Base-by-base conservation (phyloP, 2,329 filamentous ascomycete species). In the Escovopsis weberi region DNA sequence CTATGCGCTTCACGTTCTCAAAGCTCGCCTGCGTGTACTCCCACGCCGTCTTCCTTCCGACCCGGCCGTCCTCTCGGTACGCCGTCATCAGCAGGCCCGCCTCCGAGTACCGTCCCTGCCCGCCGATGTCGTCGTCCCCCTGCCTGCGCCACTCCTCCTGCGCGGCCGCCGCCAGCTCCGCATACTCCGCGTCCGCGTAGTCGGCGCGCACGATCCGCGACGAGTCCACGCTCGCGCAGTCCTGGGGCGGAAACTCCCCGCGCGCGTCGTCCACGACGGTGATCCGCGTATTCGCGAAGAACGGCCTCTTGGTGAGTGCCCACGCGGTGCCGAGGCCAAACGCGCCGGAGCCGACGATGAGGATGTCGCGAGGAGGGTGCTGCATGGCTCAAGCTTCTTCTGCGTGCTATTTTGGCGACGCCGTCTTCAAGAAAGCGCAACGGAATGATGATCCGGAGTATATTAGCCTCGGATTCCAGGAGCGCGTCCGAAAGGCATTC, bases 151-250 rank as follows among this genome's bases (percentile, higher is more conserved):
- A 91, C 55, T 72, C 66, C 15, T 68, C 60, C 54, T 85, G 82
- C 2, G 87, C 86, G 33, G 75, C 67, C 15, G 75, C 70, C 18
- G 81, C 86, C 38, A 96, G 75, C 12, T 69, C 65, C 6, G 85
- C 75, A 61, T 96, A 96, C 19, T 79, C 74, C 0, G 75, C 65
- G 55, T 89, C 79, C 5, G 84, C 80, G 56, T 96, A 96, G 68
- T 96, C 89, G 40, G 75, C 64, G 44, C 78, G 70, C 49, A 82
- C 68, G 51, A 81, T 78, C 50, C 78, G 72, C 12, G 75, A 80
- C 4, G 68, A 69, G 61, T 82, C 78, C 53, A 80, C 69, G 49
- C 72, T 77, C 40, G 75, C 70, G 44, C 69, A 68, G 52, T 82
- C 75, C 37, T 67, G 62, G 6, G 74, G 67, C 2, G 77, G 77